Conservation (phyloP, 176 grass and related monocot genomes). For the Aegilops tauschii region DNA sequence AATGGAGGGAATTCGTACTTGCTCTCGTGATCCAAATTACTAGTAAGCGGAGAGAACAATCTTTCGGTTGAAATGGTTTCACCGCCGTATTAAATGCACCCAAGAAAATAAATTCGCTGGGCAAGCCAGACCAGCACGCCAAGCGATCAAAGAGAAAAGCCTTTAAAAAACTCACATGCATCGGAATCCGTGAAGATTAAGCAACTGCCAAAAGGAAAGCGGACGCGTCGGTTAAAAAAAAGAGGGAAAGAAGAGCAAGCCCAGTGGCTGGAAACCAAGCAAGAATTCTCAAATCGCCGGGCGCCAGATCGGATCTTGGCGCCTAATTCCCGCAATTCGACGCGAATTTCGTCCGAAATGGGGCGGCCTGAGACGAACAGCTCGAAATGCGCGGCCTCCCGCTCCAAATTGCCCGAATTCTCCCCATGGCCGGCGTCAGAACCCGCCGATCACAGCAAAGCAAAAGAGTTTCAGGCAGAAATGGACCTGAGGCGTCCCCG, state of each 20-base stretch:
- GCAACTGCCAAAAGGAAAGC: slow-evolving; percentile 62
- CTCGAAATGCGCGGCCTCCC: not conserved
- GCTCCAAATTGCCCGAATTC: not conserved
- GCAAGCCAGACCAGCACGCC: slow-evolving; percentile 53
- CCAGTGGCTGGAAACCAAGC: not conserved
- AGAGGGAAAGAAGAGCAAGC: slow-evolving; percentile 4
- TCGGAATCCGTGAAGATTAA: slow-evolving; percentile 86
- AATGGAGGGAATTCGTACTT: slow-evolving; percentile 29
- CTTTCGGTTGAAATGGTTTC: slow-evolving; percentile 22
- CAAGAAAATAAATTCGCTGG: slow-evolving; percentile 49
- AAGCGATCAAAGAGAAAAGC: slow-evolving; percentile 64
- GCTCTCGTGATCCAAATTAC: slow-evolving; percentile 39
- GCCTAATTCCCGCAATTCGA: slow-evolving; percentile 18
- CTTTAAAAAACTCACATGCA: slow-evolving; percentile 66
- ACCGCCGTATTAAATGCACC: slow-evolving; percentile 45
- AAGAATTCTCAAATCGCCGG: slow-evolving; percentile 24
- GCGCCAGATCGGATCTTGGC: slow-evolving; percentile 44
- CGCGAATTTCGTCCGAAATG: not conserved
- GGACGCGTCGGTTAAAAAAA: slow-evolving; percentile 43
- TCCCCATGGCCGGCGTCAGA: not conserved
- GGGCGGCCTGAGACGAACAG: not conserved
- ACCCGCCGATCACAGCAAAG: not conserved
- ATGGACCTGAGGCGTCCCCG: not conserved
- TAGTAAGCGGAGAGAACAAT: slow-evolving; percentile 25
- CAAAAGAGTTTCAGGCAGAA: slow-evolving; percentile 8